Conservation (phyloP, 1,284 basidiomycete species). For the Ustilago xerochloae region DNA sequence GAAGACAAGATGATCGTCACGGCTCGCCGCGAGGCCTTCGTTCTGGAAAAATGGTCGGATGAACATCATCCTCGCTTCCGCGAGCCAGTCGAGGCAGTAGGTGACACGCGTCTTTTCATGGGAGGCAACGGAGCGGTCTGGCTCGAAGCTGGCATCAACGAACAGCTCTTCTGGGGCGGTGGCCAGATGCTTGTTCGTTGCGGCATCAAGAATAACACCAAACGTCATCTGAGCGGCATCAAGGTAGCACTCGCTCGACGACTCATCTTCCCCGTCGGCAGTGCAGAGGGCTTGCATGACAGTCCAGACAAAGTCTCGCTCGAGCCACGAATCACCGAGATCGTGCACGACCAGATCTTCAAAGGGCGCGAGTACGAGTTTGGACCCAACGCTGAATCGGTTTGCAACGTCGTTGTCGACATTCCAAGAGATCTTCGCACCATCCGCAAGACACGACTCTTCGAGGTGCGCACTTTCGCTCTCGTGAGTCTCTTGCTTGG, state of each 20-base stretch:
- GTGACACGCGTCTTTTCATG: conserved; percentile 63
- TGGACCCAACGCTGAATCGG: conserved; percentile 49
- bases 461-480: conserved; percentile 54
- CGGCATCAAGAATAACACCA: conserved; percentile 63
- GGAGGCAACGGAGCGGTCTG: conserved; percentile 62
- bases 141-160: conserved; percentile 57
- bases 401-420: conserved; percentile 55
- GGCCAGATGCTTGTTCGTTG: conserved; percentile 52
- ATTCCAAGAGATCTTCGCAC: conserved; percentile 57
- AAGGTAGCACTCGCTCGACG: conserved; percentile 55
- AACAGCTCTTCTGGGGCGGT: conserved; percentile 58
- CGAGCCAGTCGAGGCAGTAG: conserved; percentile 56
- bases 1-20: conserved; percentile 58
- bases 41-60: conserved; percentile 61
- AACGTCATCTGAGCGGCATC: conserved; percentile 57
- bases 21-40: conserved; percentile 52
- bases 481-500: conserved; percentile 56
- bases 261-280: conserved; percentile 58
- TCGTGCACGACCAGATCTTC: conserved; percentile 56
- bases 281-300: conserved; percentile 45
- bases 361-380: conserved; percentile 63
- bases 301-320: conserved; percentile 41
- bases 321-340: conserved; percentile 61
- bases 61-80: conserved; percentile 38
- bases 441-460: conserved; percentile 59